Evolutionary conservation across 192 early-diverging fungal genomes (phyloP), one percentile per base, ranked within the genome.

Genomic region (Chytriomyces sp.): DNA sequence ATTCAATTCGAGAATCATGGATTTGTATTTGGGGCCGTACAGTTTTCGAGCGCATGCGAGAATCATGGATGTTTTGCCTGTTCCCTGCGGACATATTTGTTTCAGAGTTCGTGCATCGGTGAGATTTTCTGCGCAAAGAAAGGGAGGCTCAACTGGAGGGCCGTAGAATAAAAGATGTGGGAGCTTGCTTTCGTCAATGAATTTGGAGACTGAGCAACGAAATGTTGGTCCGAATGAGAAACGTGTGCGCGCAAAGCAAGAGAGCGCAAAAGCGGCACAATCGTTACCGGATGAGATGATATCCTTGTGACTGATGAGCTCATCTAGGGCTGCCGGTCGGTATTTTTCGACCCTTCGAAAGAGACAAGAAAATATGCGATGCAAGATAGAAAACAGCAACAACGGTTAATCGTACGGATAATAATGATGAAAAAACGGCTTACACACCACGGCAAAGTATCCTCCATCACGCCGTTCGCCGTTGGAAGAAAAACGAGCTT

Each of bases 101-200:
- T 1, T 35, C 35, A 35, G 35, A 35, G 35, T 35, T 1, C 28
- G 67, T 47, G 67, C 5, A 20, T 68, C 13, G 46, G 67, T 67
- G 11, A 13, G 43, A 7, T 45, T 47, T 20, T 9, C 50, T n/a
- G n/a, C n/a, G n/a, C n/a, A n/a, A n/a, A n/a, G n/a, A n/a, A n/a
- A n/a, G n/a, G n/a, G 9, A 50, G 0, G 5, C 28, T 45, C 16
- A 7, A 97, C 98, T 6, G 98, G 96, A 24, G 98, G 98, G 11
- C 98, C 98, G 84, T 99, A 99, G 69, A 99, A 93, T 26, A 99
- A 86, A 62, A 99, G 87, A 80, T 99, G 98, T 24, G 98, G 98
- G 9, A 98, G 86, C 62, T 91, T 91, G 78, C 94, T 91, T 69
- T 94, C 91, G 67, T 95, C 94, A 70, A 98, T 96, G 82, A 98